Base-by-base conservation (phyloP, 2,329 filamentous ascomycete genomes). In the Mycosphaerella sp. region DNA sequence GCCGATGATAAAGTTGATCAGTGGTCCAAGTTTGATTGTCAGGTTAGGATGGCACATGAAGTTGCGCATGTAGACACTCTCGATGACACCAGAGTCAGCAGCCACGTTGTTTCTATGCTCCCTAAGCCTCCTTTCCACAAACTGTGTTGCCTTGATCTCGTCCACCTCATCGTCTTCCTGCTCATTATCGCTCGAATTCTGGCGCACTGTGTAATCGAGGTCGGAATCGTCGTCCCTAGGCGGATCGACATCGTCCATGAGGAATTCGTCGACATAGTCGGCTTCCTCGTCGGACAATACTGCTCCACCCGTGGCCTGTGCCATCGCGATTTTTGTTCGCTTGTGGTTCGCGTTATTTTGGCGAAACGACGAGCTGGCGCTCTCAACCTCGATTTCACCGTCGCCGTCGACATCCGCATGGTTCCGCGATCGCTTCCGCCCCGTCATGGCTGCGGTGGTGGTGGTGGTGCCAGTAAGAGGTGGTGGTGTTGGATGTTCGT, bases 1-100 rank as follows among this genome's bases (percentile, higher is more conserved):
- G 13, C 93, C 93, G 49, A 96, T 90, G 55, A 98, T 90, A 70
- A 98, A 98, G 70, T 98, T 98, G 69, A 98, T 94, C 34, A 96
- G 75, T 0, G 93, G 93, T 0, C 93, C 93, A n/a, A 98, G 76
- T 50, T 86, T 80, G 53, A 95, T 86, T 39, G 85, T 81, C 14
- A 97, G 78, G 49, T 85, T 83, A 40, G 82, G 76, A 67, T 98
- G 93, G 64, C 91, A 97, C 93, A 97, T 97, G 70, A 97, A 97
- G 68, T 96, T 96, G 61, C 82, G 80, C 67, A 89, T 94, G 34
- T 83, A 86, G 49, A 97, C 86, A 56, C 84, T 84, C 68, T 95
- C 86, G 41, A 97, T 85, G 49, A 97, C 91, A 1, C 89, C 90
- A 60, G 87, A 85, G 35, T 94, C 86, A 0, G 88, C 85, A 1